phyloP scores from a whole-genome alignment of 73 alveolate genomes.

The Paramecium pentaurelia region DNA sequence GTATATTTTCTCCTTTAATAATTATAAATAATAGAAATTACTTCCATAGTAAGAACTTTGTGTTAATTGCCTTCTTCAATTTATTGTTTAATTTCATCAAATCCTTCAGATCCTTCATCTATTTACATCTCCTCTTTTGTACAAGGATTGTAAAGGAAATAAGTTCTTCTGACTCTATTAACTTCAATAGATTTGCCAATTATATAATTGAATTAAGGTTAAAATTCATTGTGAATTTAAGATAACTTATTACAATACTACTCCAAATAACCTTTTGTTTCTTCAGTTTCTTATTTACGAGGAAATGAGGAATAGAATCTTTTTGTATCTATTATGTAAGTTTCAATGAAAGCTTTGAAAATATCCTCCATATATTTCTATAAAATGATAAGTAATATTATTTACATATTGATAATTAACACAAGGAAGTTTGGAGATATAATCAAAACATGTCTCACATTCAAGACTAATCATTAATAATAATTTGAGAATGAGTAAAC shows the following conservation, averaged over 20 bases:
- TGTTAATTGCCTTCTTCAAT: not conserved
- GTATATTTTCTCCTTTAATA: not conserved
- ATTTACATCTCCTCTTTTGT: not conserved
- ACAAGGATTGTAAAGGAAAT: not conserved
- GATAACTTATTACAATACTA: not conserved
- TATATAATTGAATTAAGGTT: not conserved
- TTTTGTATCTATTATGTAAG: not conserved
- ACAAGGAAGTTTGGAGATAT: not conserved
- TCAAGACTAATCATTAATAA: not conserved
- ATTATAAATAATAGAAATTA: not conserved
- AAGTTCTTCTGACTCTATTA: not conserved
- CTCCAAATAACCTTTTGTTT: not conserved
- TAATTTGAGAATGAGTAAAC: not conserved
- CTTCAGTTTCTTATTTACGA: slow-evolving; percentile 38
- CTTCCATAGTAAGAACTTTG: slow-evolving; percentile 6
- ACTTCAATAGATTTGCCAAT: not conserved
- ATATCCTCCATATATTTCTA: slow-evolving; percentile 32
- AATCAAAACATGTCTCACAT: not conserved
- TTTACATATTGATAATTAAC: slow-evolving; percentile 1
- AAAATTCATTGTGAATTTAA: not conserved
- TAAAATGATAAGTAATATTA: not conserved
- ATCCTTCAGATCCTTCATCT: not conserved
- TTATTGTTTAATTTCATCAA: not conserved
- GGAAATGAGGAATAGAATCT: not conserved
- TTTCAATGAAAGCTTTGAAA: not conserved